These are phyloP conservation scores for Tanacetum coccineum DNA, from an alignment of 129 eudicot genomes.

Conservation along the genomic window DNA sequence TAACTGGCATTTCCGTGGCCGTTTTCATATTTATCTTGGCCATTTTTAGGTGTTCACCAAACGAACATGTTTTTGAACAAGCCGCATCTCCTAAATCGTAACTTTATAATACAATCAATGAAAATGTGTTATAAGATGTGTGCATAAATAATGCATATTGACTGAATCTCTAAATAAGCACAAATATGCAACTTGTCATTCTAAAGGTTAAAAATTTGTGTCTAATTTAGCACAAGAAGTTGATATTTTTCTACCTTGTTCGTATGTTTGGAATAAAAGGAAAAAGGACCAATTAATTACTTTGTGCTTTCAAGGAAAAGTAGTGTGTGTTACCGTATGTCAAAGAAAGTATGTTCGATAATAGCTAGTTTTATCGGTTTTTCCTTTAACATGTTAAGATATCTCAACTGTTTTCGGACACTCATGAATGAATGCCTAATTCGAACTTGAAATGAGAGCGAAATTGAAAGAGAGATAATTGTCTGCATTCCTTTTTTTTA, in stretches of 20 bases:
- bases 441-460: neutral
- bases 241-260: neutral
- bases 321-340: neutral
- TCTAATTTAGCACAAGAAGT: too few relatives aligned
- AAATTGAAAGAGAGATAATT: neutral
- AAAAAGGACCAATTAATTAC: conserved; percentile 11
- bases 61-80: too few relatives aligned
- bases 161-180: neutral
- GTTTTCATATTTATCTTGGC: too few relatives aligned
- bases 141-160: neutral
- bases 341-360: conserved; percentile 18
- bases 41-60: too few relatives aligned
- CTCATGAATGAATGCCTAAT: conserved; percentile 3
- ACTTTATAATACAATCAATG: too few relatives aligned
- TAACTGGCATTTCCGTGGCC: too few relatives aligned
- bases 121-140: neutral
- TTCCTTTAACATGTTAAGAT: conserved; percentile 6
- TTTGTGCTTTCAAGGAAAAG: conserved; percentile 6
- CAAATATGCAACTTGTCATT: neutral
- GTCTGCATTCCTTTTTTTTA: neutral
- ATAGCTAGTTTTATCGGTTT: conserved; percentile 9
- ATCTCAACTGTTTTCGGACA: conserved; percentile 8
- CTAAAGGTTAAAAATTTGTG: neutral
- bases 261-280: neutral
- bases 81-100: too few relatives aligned